These are phyloP conservation scores for Lecanosticta acicola DNA, from an alignment of 2,329 filamentous ascomycete species.

Conservation along the genomic window DNA sequence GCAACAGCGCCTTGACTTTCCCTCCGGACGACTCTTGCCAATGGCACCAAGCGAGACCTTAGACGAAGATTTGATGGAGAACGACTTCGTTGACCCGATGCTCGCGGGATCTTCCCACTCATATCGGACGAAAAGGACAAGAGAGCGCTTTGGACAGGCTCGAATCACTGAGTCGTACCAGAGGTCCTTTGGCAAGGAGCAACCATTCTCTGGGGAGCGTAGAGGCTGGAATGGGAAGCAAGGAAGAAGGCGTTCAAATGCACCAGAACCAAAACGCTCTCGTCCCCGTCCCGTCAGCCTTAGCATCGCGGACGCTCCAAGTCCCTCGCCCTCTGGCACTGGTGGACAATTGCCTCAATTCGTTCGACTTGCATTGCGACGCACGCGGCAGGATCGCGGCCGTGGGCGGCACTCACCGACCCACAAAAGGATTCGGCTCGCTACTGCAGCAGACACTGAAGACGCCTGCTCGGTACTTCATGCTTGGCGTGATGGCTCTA, in stretches of 20 bases:
- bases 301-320: conserved; percentile 48
- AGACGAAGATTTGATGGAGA: conserved; percentile 40
- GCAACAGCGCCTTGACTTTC: conserved; percentile 12
- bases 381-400: conserved; percentile 44
- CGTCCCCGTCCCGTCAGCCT: conserved; percentile 28
- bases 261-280: too few species aligned
- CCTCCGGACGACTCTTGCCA: conserved; percentile 5
- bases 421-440: conserved; percentile 49
- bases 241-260: too few species aligned
- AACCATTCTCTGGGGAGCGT: conserved; percentile 21
- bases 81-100: conserved; percentile 42
- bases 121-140: conserved; percentile 14
- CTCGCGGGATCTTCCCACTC: conserved; percentile 20
- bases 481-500: conserved; percentile 47
- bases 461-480: conserved; percentile 48
- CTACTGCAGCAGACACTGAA: conserved; percentile 48
- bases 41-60: conserved; percentile 9
- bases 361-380: conserved; percentile 51
- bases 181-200: not conserved
- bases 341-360: conserved; percentile 42
- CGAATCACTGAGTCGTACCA: conserved; percentile 35
- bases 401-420: conserved; percentile 48
- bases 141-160: conserved; percentile 32
- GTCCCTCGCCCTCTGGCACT: conserved; percentile 27
- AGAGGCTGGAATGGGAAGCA: conserved; percentile 4